phyloP scores from a whole-genome alignment of 805 yeast species.

The Torulaspora microellipsoides region DNA sequence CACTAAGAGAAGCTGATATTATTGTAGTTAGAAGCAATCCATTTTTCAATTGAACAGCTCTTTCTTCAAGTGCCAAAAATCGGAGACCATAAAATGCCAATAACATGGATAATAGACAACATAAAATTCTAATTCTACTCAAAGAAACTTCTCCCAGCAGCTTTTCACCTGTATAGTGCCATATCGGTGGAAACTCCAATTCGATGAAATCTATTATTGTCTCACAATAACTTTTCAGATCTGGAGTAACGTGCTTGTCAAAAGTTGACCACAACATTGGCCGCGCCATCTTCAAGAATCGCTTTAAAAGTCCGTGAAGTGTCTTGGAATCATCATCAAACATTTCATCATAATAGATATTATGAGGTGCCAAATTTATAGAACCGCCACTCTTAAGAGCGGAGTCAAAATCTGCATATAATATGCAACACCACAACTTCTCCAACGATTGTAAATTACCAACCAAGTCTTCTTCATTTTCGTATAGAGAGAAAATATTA shows the following conservation, averaged over 20 bases:
- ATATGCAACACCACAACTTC: slow-evolving; percentile 27
- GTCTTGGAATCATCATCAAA: slow-evolving; percentile 2
- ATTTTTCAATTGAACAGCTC: slow-evolving; percentile 8
- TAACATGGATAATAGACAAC: slow-evolving; percentile 8
- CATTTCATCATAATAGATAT: slow-evolving; percentile 4
- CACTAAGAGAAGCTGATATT: slow-evolving; percentile 16
- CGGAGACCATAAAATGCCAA: slow-evolving; percentile 15
- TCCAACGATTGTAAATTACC: slow-evolving; percentile 23
- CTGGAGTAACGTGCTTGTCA: slow-evolving; percentile 12
- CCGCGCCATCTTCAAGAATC: slow-evolving; percentile 18
- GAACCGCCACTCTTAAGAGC: slow-evolving; percentile 28
- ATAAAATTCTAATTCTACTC: slow-evolving; percentile 4
- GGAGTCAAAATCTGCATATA: slow-evolving; percentile 23
- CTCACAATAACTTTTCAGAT: slow-evolving; percentile 7
- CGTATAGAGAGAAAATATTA: slow-evolving; percentile 16
- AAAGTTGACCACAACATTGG: slow-evolving; percentile 14
- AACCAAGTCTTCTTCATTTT: slow-evolving; percentile 13
- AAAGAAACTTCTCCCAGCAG: slow-evolving; percentile 1
- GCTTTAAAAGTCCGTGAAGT: slow-evolving; percentile 12
- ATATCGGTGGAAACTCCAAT: slow-evolving; percentile 11
- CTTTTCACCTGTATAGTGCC: slow-evolving; percentile 8
- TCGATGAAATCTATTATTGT: slow-evolving; percentile 9
- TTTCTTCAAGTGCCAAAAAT: slow-evolving; percentile 14
- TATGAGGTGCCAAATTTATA: slow-evolving; percentile 8
- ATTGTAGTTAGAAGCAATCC: slow-evolving; percentile 11